Percentiles rank a stretch among this genome's conserved stretches.
phyloP scores from a whole-genome alignment of 2,329 filamentous ascomycete species.

The Scedosporium boydii region DNA sequence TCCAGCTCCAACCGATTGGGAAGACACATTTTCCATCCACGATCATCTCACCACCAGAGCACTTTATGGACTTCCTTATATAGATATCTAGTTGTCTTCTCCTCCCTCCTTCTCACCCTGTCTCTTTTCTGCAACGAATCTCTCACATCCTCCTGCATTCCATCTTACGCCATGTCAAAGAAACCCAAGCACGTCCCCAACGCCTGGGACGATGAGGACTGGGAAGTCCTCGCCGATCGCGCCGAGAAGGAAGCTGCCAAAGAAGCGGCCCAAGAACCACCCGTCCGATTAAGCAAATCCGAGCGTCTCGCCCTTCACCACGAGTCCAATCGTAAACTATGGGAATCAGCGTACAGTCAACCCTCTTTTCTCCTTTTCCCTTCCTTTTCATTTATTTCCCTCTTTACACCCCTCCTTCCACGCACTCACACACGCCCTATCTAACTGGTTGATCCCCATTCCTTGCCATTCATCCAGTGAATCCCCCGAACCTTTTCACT shows the following conservation, averaged over 20 bases:
- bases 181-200: conserved; percentile 41
- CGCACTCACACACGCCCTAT: not conserved
- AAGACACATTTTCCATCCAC: no score
- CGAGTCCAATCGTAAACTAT: conserved; percentile 76
- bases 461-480: conserved; percentile 41
- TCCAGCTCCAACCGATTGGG: no score
- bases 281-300: conserved; percentile 50
- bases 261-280: conserved; percentile 24
- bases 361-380: not conserved
- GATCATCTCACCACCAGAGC: no score
- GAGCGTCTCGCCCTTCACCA: conserved; percentile 72
- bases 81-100: not conserved
- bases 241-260: conserved; percentile 25
- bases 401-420: not conserved
- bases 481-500: conserved; percentile 64
- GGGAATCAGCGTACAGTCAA: conserved; percentile 70
- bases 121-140: conserved; percentile 2
- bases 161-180: conserved; percentile 6
- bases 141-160: not conserved
- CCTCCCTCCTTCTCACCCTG: not conserved
- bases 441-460: conserved; percentile 1
- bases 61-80: not conserved
- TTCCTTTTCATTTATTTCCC: not conserved
- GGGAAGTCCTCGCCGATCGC: conserved; percentile 68
- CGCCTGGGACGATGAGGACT: conserved; percentile 89